phyloP scores from a whole-genome alignment of 352 stramenopile species.

The Pythium pyrilobum region DNA sequence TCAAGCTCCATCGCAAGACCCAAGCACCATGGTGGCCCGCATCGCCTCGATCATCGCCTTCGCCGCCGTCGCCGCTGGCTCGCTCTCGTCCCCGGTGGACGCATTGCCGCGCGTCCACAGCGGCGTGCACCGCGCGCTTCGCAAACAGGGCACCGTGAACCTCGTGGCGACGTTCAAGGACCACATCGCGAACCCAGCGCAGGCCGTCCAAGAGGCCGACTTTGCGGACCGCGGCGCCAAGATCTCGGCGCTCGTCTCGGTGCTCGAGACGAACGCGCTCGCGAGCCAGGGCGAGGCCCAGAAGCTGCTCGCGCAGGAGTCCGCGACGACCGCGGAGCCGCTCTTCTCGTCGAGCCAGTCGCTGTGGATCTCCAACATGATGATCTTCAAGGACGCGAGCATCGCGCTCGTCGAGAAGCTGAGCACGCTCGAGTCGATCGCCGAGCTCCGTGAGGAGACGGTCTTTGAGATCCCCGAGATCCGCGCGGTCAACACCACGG shows the following conservation, averaged over 20 bases:
- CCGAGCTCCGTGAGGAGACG: slow-evolving; percentile 1
- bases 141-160: slow-evolving; percentile 25
- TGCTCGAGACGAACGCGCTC: not conserved
- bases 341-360: slow-evolving; percentile 12
- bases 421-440: not conserved
- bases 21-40: not conserved
- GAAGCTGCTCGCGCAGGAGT: slow-evolving; percentile 9
- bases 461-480: not conserved
- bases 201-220: slow-evolving; percentile 14
- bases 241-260: slow-evolving; percentile 4
- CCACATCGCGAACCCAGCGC: not conserved
- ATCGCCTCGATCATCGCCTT: not conserved
- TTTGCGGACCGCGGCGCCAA: slow-evolving; percentile 12
- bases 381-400: slow-evolving; percentile 20
- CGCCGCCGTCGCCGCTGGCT: not conserved
- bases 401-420: slow-evolving; percentile 15
- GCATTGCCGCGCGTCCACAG: slow-evolving; percentile 12
- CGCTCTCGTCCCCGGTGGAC: not conserved
- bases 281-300: slow-evolving; percentile 1
- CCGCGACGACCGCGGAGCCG: slow-evolving; percentile 11
- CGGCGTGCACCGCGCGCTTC: slow-evolving; percentile 24
- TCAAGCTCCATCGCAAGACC: not conserved
- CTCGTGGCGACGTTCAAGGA: slow-evolving; percentile 29
- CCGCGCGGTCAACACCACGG: not conserved
- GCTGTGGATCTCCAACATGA: slow-evolving; percentile 29